Conservation (phyloP, 306 rosid species). For the Rosa chinensis region DNA sequence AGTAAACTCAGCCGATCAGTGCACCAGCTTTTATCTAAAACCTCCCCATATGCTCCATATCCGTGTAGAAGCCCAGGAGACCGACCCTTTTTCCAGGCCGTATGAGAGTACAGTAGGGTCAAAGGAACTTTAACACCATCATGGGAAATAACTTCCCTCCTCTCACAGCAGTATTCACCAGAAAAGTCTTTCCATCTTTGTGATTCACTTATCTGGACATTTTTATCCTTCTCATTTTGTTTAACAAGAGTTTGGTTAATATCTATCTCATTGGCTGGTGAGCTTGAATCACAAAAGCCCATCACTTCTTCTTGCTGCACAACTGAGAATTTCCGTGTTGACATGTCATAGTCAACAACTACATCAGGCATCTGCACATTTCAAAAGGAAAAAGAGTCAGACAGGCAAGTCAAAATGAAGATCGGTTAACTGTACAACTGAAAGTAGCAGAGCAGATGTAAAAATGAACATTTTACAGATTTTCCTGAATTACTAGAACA, state of each 20-base stretch:
- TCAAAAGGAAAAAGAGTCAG: conserved; percentile 20
- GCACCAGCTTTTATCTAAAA: conserved; percentile 80
- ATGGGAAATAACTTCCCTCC: conserved; percentile 66
- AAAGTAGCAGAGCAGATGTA: not conserved
- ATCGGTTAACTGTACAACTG: not conserved
- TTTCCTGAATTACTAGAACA: not conserved
- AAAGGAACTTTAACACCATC: conserved; percentile 72
- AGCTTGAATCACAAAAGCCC: conserved; percentile 35
- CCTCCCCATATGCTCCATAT: conserved; percentile 95
- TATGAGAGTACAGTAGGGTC: conserved; percentile 70
- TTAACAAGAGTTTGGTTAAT: conserved; percentile 27
- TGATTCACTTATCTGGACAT: conserved; percentile 31
- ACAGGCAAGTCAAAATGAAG: conserved; percentile 5
- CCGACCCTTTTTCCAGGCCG: conserved; percentile 57
- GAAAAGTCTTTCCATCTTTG: conserved; percentile 70
- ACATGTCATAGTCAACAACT: conserved; percentile 85
- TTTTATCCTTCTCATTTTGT: conserved; percentile 27
- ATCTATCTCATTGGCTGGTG: conserved; percentile 26
- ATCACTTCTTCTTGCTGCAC: conserved; percentile 85
- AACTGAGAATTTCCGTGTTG: conserved; percentile 54
- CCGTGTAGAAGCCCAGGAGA: conserved; percentile 83
- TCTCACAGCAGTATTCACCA: conserved; percentile 55
- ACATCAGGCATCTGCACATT: conserved; percentile 81
- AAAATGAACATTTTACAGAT: not conserved
- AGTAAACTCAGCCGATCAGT: conserved; percentile 78